These are phyloP conservation scores for Pichia sp. DNA, from an alignment of 1,139 yeast species.

Conservation along the genomic window DNA sequence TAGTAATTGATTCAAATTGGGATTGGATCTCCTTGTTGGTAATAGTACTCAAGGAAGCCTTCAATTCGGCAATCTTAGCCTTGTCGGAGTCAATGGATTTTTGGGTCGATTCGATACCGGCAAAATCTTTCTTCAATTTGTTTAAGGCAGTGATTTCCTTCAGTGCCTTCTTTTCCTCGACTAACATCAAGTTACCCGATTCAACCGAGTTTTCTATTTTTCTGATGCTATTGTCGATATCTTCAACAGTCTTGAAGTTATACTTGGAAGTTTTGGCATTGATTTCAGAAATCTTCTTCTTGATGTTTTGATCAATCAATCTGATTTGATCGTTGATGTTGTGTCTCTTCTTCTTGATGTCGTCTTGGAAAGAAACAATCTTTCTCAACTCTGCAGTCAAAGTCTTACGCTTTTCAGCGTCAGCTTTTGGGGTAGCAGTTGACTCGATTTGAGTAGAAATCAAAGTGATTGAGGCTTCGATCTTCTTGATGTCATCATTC, in stretches of 20 bases:
- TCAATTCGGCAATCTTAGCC: conserved; percentile 70
- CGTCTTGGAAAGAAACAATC: conserved; percentile 64
- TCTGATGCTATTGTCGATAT: conserved; percentile 69
- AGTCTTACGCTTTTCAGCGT: conserved; percentile 54
- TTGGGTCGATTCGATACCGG: conserved; percentile 70
- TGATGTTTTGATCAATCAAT: conserved; percentile 63
- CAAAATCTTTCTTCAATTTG: conserved; percentile 77
- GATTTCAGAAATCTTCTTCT: conserved; percentile 74
- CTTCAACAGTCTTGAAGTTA: conserved; percentile 67
- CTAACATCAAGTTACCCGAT: conserved; percentile 77
- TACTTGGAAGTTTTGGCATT: conserved; percentile 66
- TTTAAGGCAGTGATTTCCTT: conserved; percentile 84
- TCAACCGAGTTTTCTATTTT: conserved; percentile 72
- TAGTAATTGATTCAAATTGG: conserved; percentile 58
- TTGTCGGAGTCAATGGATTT: conserved; percentile 77
- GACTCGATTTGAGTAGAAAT: conserved; percentile 42
- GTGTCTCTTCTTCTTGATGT: conserved; percentile 66
- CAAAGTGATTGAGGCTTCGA: conserved; percentile 49
- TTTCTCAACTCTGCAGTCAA: conserved; percentile 63
- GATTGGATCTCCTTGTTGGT: conserved; percentile 52
- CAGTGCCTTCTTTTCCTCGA: conserved; percentile 82
- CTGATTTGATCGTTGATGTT: conserved; percentile 69
- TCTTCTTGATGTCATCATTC: conserved; percentile 64
- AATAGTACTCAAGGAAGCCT: conserved; percentile 57
- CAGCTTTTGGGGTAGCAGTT: conserved; percentile 41